phyloP scores from a whole-genome alignment of 352 stramenopile genomes.

The Peronospora tabacina region DNA sequence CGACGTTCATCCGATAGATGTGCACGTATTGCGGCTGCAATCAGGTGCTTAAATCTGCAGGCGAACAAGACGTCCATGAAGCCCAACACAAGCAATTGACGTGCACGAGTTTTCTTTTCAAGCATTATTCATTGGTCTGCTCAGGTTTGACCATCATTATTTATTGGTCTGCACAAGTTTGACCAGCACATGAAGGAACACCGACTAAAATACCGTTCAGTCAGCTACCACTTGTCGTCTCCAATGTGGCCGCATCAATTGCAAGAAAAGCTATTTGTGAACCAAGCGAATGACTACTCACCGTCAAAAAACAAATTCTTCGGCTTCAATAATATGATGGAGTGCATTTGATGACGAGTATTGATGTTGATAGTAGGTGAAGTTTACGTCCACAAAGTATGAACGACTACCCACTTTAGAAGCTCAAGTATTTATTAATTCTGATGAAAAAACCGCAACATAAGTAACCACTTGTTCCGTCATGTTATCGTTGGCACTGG shows the following conservation, averaged over 20 bases:
- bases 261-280: slow-evolving; percentile 35
- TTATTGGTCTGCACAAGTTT: slow-evolving; percentile 20
- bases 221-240: slow-evolving; percentile 3
- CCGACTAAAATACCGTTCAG: background rate
- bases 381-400: no score
- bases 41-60: slow-evolving; percentile 22
- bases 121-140: slow-evolving; percentile 24
- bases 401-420: no score
- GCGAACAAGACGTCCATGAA: slow-evolving; percentile 21
- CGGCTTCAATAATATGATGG: background rate
- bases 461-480: slow-evolving; percentile 50
- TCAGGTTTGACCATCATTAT: slow-evolving; percentile 34
- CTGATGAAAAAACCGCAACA: slow-evolving; percentile 45
- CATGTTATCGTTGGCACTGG: slow-evolving; percentile 49
- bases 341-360: no score
- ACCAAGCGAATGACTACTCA: slow-evolving; percentile 32
- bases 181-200: slow-evolving; percentile 26
- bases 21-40: slow-evolving; percentile 37
- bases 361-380: no score
- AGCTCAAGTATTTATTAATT: background rate
- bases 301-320: slow-evolving; percentile 13
- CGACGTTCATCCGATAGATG: slow-evolving; percentile 24
- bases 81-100: slow-evolving; percentile 24
- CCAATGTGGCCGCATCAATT: slow-evolving; percentile 24
- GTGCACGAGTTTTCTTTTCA: slow-evolving; percentile 25